Conservation (phyloP, 2,329 filamentous ascomycete genomes). For the Neonectria faginata region DNA sequence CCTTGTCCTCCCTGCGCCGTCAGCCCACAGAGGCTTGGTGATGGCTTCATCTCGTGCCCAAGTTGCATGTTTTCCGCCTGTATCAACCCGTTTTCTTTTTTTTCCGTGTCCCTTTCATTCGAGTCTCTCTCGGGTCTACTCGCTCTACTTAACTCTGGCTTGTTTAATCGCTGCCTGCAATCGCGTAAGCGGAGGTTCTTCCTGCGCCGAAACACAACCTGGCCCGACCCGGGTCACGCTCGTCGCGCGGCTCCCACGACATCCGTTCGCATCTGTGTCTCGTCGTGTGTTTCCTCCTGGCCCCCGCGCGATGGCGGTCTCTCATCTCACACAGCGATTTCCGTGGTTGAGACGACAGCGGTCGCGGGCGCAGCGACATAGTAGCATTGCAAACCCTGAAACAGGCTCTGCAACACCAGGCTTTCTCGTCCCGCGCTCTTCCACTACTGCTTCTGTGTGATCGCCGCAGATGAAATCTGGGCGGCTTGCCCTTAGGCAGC, state of each 20-base stretch:
- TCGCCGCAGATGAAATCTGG: constrained; percentile 30
- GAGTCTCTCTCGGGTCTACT: neutral
- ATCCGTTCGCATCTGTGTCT: constrained; percentile 23
- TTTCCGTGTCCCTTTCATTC: constrained; percentile 19
- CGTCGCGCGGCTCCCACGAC: constrained; percentile 5
- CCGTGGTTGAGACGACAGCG: constrained; percentile 16
- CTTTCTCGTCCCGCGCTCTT: constrained; percentile 24
- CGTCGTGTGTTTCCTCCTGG: constrained; percentile 6
- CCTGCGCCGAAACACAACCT: constrained; percentile 19
- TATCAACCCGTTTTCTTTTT: constrained; percentile 22
- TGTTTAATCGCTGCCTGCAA: constrained; percentile 2
- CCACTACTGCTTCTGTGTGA: constrained; percentile 37
- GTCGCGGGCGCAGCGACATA: constrained; percentile 14
- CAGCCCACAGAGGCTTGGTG: constrained; percentile 42
- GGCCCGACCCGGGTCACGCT: neutral
- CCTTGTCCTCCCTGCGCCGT: constrained; percentile 9
- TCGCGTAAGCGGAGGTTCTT: neutral
- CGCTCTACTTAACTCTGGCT: no score
- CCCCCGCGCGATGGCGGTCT: neutral
- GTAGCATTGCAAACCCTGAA: constrained; percentile 40
- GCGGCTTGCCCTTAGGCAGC: neutral
- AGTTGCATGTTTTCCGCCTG: constrained; percentile 36
- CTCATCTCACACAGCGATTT: neutral
- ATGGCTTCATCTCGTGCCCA: constrained; percentile 42
- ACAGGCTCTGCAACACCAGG: constrained; percentile 40